Conservation (phyloP, 2,329 filamentous ascomycete genomes). For the Rhinocladiella similis region DNA sequence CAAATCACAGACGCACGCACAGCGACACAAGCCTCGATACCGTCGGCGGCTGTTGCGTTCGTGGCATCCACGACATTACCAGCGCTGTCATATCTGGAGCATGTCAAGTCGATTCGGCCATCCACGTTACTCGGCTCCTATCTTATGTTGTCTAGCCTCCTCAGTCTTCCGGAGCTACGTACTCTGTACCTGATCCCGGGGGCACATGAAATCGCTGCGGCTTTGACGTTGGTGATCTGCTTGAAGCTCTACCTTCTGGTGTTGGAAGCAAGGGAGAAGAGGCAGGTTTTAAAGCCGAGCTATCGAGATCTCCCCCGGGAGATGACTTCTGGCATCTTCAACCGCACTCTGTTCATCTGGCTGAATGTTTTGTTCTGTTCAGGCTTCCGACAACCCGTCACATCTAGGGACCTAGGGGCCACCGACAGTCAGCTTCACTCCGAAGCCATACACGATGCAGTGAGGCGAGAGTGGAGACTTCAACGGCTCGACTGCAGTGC, state of each 20-base stretch:
- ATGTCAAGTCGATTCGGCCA: slow-evolving; percentile 30
- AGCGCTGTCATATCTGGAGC: slow-evolving; percentile 29
- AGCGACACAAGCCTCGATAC: slow-evolving; percentile 10
- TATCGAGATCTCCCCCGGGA: slow-evolving; percentile 49
- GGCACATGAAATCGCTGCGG: neutral
- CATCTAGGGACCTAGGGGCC: neutral
- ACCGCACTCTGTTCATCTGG: slow-evolving; percentile 53
- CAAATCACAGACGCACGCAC: neutral
- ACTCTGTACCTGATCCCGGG: slow-evolving; percentile 29
- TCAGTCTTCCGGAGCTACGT: slow-evolving; percentile 44
- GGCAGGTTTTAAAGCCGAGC: slow-evolving; percentile 38
- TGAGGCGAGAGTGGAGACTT: neutral
- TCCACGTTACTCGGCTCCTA: slow-evolving; percentile 37
- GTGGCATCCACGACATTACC: slow-evolving; percentile 13
- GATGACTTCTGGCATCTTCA: slow-evolving; percentile 53
- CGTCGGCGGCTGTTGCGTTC: slow-evolving; percentile 15
- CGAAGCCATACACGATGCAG: neutral
- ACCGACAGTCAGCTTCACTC: slow-evolving; percentile 1
- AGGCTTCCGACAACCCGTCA: neutral
- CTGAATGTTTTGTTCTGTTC: slow-evolving; percentile 38
- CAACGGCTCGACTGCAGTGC: slow-evolving; percentile 12
- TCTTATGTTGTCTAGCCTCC: slow-evolving; percentile 40
- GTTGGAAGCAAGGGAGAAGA: slow-evolving; percentile 49
- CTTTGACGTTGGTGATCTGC: slow-evolving; percentile 29
- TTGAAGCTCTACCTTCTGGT: slow-evolving; percentile 45